phyloP scores from a whole-genome alignment of 176 grass and related monocot genomes.

The Carex kokanica region DNA sequence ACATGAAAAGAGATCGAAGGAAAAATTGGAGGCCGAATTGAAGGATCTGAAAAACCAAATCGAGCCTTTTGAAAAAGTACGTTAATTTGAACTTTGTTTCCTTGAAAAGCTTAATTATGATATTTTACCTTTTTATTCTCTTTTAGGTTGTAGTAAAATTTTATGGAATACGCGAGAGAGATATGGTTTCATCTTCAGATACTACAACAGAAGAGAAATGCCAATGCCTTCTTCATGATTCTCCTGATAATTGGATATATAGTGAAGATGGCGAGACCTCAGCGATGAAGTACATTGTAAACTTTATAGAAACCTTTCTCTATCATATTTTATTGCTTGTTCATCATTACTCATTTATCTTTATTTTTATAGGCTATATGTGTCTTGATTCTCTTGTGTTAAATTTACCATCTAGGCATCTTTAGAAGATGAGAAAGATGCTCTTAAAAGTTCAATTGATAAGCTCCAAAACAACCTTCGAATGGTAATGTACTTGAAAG shows the following conservation, averaged over 20 bases:
- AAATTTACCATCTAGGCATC: conserved; percentile 47
- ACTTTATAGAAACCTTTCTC: conserved; percentile 46
- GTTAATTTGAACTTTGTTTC: conserved; percentile 23
- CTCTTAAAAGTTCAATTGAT: conserved; percentile 67
- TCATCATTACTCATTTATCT: conserved; percentile 25
- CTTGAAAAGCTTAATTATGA: not conserved
- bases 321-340: conserved; percentile 14
- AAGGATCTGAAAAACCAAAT: conserved; percentile 47
- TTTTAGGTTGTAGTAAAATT: conserved; percentile 82
- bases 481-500: conserved; percentile 51
- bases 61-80: conserved; percentile 66
- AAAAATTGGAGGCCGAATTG: conserved; percentile 60
- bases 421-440: conserved; percentile 72
- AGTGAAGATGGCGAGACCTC: conserved; percentile 62
- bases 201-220: conserved; percentile 64
- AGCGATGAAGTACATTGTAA: conserved; percentile 99
- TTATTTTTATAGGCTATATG: conserved; percentile 7
- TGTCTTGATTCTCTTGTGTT: conserved; percentile 15
- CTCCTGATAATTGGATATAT: conserved; percentile 75
- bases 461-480: conserved; percentile 93
- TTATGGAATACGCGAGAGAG: conserved; percentile 65
- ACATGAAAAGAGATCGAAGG: conserved; percentile 56
- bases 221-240: conserved; percentile 62
- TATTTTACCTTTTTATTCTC: not conserved
- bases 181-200: conserved; percentile 38